Evolutionary conservation across 805 yeast genomes (phyloP).

Genomic region (Isabelozyma pseudorhagii): DNA sequence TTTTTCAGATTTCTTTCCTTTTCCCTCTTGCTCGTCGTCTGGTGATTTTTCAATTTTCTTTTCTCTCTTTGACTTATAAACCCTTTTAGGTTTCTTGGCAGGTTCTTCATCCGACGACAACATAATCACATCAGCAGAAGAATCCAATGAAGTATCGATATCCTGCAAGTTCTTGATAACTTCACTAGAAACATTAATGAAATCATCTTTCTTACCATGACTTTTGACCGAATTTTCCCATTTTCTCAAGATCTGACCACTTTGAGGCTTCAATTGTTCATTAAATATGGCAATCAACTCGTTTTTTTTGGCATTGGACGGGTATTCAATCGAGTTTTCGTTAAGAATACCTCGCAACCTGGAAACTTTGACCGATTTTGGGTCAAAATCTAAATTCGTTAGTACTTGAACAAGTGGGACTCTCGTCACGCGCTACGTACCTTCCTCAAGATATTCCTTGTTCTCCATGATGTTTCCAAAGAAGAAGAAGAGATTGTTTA

Average conservation of each 20-base stretch:
- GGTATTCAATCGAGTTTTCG: slow-evolving; percentile 58
- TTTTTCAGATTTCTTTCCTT: slow-evolving; percentile 1
- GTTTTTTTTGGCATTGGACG: slow-evolving; percentile 65
- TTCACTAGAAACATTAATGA: slow-evolving; percentile 8
- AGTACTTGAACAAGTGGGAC: background rate
- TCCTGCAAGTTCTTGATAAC: background rate
- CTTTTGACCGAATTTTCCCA: slow-evolving; percentile 12
- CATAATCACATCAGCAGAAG: background rate
- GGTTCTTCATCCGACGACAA: background rate
- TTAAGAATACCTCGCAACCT: slow-evolving; percentile 65
- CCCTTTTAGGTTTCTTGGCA: background rate
- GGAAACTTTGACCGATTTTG: slow-evolving; percentile 61
- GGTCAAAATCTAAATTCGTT: slow-evolving; percentile 55
- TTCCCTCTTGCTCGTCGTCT: background rate
- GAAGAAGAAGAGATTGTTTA: background rate
- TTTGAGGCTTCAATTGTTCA: slow-evolving; percentile 48
- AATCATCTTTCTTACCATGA: slow-evolving; percentile 16
- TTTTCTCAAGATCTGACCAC: slow-evolving; percentile 38
- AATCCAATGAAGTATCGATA: background rate
- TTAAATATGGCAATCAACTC: slow-evolving; percentile 61
- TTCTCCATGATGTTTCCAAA: slow-evolving; percentile 13
- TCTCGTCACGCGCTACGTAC: slow-evolving; percentile 11
- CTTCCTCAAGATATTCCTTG: slow-evolving; percentile 20
- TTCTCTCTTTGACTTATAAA: background rate
- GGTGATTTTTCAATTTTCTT: background rate